Base-by-base conservation (phyloP, 148 eudicot species). In the Mesembryanthemum crystallinum region DNA sequence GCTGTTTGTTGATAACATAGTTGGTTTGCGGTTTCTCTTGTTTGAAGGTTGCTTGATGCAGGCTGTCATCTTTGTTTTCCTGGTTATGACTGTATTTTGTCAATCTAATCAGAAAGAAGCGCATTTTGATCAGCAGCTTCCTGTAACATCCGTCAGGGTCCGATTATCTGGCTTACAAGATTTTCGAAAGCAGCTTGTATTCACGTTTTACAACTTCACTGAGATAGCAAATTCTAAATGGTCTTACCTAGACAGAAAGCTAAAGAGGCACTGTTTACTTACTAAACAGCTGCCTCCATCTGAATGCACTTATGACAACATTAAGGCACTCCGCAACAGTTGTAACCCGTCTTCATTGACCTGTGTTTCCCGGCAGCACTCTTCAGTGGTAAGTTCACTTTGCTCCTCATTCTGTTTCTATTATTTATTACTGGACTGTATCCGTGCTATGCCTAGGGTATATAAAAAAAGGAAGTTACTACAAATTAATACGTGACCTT, bases 281-380 rank as follows among this genome's bases (percentile, higher is more conserved):
- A 28, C 82, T 65, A 93, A 86, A 78, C 89, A 84, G 66, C 85
- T 96, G 69, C 90, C 90, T 63, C 82, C 87, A 33, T 81, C 91
- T 59, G 98, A 89, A 72, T 96, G 99, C 86, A 92, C 99, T 35
- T 84, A 87, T 77, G 92, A 87, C 70, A 96, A 89, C 54, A 89
- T 96, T 51, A 88, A 87, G 86, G 81, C 87, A 55, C 87, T 96
- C 78, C 87, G 83, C 80, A 78, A 82, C 67, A 82, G 85, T 64
- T 82, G 79, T 67, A 59, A 76, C 66, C 84, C 57, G 77, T 64
- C 73, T 37, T 70, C 69, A 64, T 55, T 27, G 63, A 67, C 76
- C 57, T 68, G 72, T 73, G 82, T 71, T 82, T 64, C 83, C 42
- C 47, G 28, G 51, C 69, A 79, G 71, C 73, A 55, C 69, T 79